Conservation (phyloP, 2,329 filamentous ascomycete genomes). For the Lasiodiplodia sp. region DNA sequence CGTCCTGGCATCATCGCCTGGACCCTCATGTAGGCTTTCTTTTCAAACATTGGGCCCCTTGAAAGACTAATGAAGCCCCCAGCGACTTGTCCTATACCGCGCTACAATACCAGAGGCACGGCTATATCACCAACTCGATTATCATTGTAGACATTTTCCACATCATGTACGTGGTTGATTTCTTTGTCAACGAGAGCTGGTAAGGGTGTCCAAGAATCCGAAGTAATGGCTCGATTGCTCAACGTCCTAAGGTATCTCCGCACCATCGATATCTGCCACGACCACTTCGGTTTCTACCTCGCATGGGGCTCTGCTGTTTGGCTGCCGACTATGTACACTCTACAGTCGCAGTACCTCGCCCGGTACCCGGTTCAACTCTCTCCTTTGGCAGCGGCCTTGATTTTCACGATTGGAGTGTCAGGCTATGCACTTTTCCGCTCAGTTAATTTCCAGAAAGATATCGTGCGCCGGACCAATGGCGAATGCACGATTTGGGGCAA, state of each 20-base stretch:
- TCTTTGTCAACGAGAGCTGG: constrained; percentile 60
- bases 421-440: constrained; percentile 56
- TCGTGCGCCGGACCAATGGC: constrained; percentile 49
- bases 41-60: constrained; percentile 3
- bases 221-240: not conserved
- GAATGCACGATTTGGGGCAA: constrained; percentile 54
- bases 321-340: constrained; percentile 56
- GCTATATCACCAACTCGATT: constrained; percentile 52
- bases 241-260: constrained; percentile 47
- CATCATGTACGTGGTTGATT: constrained; percentile 56
- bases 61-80: not conserved
- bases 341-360: constrained; percentile 58
- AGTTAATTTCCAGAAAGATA: constrained; percentile 56
- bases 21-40: constrained; percentile 52
- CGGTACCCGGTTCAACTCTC: constrained; percentile 48
- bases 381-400: constrained; percentile 35
- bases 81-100: constrained; percentile 50
- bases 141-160: constrained; percentile 55
- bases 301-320: constrained; percentile 48
- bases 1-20: constrained; percentile 57
- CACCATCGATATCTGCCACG: constrained; percentile 53
- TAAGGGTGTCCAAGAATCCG: constrained; percentile 14
- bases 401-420: constrained; percentile 43
- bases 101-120: constrained; percentile 53
- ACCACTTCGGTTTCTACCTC: constrained; percentile 53